Evolutionary conservation across 2,329 filamentous ascomycete species (phyloP).

Genomic region (Clarireedia homoeocarpa): DNA sequence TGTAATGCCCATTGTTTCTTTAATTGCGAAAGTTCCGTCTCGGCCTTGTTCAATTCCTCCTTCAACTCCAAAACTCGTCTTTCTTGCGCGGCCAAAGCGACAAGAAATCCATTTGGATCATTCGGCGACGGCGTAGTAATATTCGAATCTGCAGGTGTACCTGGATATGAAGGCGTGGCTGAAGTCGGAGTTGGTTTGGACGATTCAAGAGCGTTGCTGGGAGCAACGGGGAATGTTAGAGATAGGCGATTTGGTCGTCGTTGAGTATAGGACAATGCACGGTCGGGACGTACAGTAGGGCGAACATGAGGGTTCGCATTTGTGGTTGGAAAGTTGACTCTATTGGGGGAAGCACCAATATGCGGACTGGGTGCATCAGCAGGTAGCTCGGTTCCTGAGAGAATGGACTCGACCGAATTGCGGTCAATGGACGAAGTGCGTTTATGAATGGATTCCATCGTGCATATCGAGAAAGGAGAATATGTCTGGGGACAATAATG

Average conservation of each 20-base stretch:
- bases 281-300: conserved; percentile 16
- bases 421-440: conserved; percentile 24
- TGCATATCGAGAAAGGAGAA: conserved; percentile 20
- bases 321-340: conserved; percentile 14
- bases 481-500: conserved; percentile 14
- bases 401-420: conserved; percentile 27
- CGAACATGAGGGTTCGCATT: conserved; percentile 20
- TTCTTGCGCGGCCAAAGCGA: conserved; percentile 87
- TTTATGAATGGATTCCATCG: conserved; percentile 23
- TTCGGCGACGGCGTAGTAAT: conserved; percentile 19
- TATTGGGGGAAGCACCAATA: conserved; percentile 22
- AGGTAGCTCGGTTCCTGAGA: conserved; percentile 20
- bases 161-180: conserved; percentile 21
- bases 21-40: conserved; percentile 64
- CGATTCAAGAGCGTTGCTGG: conserved; percentile 21
- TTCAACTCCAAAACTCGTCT: conserved; percentile 81
- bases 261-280: conserved; percentile 23
- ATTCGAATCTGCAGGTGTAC: conserved; percentile 19
- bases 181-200: conserved; percentile 24
- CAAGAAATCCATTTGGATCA: conserved; percentile 52
- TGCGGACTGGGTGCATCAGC: conserved; percentile 21
- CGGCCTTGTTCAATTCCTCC: conserved; percentile 80
- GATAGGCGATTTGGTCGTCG: conserved; percentile 27
- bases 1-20: conserved; percentile 79
- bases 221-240: conserved; percentile 27